phyloP scores from a whole-genome alignment of 2,329 filamentous ascomycete genomes.

The Paramyrothecium roridum region DNA sequence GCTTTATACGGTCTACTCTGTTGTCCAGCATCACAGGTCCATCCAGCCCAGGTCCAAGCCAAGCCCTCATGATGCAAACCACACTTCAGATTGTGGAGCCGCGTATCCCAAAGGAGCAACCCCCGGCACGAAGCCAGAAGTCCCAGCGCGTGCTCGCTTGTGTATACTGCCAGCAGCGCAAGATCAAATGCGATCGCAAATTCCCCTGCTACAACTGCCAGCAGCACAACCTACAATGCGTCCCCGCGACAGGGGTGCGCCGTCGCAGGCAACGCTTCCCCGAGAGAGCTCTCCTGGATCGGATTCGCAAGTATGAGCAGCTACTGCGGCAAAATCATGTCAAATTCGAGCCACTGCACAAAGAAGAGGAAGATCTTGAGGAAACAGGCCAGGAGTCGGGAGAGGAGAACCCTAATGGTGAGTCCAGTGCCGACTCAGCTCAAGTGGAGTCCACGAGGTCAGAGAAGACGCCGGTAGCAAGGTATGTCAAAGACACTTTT shows the following conservation, averaged over 20 bases:
- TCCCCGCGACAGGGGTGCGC: constrained; percentile 35
- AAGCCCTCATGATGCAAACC: no score
- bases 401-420: no score
- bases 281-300: constrained; percentile 56
- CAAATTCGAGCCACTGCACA: constrained; percentile 44
- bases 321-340: constrained; percentile 54
- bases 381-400: no score
- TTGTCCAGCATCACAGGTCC: no score
- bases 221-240: constrained; percentile 40
- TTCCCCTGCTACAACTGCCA: constrained; percentile 56
- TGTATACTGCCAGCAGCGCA: constrained; percentile 61
- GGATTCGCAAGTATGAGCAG: constrained; percentile 53
- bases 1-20: no score
- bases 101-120: no score
- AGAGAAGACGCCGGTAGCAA: no score
- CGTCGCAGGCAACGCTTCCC: constrained; percentile 42
- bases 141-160: constrained; percentile 41
- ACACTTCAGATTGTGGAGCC: no score
- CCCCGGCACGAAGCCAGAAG: constrained; percentile 4
- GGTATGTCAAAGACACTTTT: no score
- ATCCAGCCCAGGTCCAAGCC: no score
- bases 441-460: no score
- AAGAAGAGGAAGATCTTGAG: neutral
- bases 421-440: no score
- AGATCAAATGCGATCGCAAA: constrained; percentile 58